A percentile compares a stretch with the other conserved stretches of the same genome.
phyloP scores from a whole-genome alignment of 225 moss, liverwort and hornwort species.

The Neckera pumila region DNA sequence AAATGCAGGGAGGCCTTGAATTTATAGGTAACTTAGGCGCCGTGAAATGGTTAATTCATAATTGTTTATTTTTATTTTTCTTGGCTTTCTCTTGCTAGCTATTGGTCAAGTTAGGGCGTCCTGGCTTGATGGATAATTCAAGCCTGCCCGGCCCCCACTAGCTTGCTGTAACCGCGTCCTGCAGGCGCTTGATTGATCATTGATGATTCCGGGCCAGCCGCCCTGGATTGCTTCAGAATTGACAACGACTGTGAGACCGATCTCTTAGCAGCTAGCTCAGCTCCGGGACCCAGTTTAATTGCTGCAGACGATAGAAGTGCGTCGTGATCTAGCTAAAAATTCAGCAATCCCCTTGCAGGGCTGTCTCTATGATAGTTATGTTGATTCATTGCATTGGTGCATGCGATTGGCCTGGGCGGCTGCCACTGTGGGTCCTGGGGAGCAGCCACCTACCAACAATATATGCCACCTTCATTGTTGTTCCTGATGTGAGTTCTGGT shows the following conservation, averaged over 20 bases:
- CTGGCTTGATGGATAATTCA: background rate
- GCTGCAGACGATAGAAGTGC: background rate
- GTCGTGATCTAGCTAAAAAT: background rate
- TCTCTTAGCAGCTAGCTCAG: background rate
- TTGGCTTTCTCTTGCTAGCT: too few relatives aligned
- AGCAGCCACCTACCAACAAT: too few relatives aligned
- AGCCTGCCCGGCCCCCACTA: background rate
- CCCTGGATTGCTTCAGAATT: background rate
- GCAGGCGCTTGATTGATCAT: background rate
- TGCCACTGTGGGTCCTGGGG: background rate
- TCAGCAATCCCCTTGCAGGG: too few relatives aligned
- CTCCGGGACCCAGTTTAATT: background rate
- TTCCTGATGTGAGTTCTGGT: background rate
- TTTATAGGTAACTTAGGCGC: background rate
- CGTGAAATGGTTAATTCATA: rapidly evolving
- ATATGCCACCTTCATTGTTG: too few relatives aligned
- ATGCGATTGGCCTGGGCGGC: background rate
- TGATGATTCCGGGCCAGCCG: background rate
- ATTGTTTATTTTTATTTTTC: too few relatives aligned
- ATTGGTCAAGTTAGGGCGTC: background rate
- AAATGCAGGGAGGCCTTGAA: background rate
- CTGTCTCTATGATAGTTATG: background rate
- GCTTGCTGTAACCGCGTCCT: background rate
- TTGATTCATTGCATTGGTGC: background rate
- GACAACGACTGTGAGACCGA: background rate